Evolutionary conservation across 2,329 filamentous ascomycete species (phyloP), one percentile per base, ranked within the genome.

Genomic region (Aspergillus niger): DNA sequence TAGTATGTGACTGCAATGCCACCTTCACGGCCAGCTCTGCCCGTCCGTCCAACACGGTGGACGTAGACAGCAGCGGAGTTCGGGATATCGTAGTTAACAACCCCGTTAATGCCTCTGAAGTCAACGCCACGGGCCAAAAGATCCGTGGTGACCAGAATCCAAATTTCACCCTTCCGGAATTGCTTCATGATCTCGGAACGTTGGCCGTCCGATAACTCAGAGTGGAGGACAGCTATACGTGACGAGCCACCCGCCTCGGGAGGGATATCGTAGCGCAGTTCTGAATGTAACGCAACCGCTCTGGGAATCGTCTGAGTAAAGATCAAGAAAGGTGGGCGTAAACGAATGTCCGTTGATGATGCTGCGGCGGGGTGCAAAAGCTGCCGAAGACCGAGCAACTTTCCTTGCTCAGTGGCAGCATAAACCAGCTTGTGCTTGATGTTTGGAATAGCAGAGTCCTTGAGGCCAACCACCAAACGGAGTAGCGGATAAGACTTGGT

Each of bases 51-150:
- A 0, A 95, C 92, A 10, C 95, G 91, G 77, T 99, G 95, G 6
- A 99, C 90, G 72, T 99, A 99, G 1, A 87, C 88, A 0, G 93
- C 94, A 5, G 90, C 90, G 0, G 91, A 93, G n/a, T 89, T 91
- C 0, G 95, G 95, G 8, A 97, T 92, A 75, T 99, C 95, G 78
- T 97, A 99, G 78, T 98, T 99, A 55, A 99, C 91, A 0, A 99
- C 93, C 49, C 93, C 92, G 70, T 97, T 97, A 64, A 99, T 89
- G 53, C 95, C 95, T 8, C 91, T 88, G 79, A 99, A 97, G 76
- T 99, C 95, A 43, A 99, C 89, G 20, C 95, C 95, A 36, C 95
- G 90, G 15, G 93, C 90, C 10, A 99, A 83, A 7, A 99, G 85
- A 72, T 99, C 95, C 0, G 95, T 99, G 0, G 95, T 98, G 74